These are phyloP conservation scores for Lonicera japonica DNA, from an alignment of 129 eudicot species.

Conservation along the genomic window DNA sequence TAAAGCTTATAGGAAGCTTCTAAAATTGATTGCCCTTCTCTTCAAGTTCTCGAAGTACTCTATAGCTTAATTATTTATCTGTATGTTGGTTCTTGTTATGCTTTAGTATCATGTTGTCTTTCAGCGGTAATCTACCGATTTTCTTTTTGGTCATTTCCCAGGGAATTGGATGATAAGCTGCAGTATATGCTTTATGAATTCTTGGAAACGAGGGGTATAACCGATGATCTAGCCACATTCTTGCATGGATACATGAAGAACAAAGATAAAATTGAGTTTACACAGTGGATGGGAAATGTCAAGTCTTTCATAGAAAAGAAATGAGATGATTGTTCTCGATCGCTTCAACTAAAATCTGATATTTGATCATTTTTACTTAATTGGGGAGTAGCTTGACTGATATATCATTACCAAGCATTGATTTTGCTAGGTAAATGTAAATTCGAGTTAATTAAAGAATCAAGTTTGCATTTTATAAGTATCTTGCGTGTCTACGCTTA, in stretches of 20 bases:
- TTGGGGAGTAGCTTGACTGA: neutral
- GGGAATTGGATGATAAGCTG: slow-evolving; percentile 78
- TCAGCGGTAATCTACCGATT: slow-evolving; percentile 6
- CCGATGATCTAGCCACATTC: slow-evolving; percentile 54
- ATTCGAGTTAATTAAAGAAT: no score
- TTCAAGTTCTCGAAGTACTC: no score
- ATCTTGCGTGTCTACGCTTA: neutral
- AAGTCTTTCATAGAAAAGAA: slow-evolving; percentile 56
- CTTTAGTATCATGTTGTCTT: slow-evolving; percentile 3
- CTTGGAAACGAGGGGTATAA: slow-evolving; percentile 63
- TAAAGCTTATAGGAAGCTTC: no score
- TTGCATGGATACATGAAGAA: slow-evolving; percentile 57
- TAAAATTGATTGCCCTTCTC: no score
- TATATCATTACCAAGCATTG: no score
- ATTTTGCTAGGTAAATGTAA: no score
- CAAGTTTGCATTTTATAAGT: neutral
- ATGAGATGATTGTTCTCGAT: slow-evolving; percentile 4
- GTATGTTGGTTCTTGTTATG: neutral
- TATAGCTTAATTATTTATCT: no score
- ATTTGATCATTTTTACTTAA: neutral
- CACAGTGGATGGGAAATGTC: slow-evolving; percentile 61
- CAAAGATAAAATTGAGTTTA: slow-evolving; percentile 56
- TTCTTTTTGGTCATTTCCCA: slow-evolving; percentile 19
- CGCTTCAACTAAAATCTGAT: neutral
- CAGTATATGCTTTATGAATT: slow-evolving; percentile 63